Percentiles rank a stretch among this genome's conserved stretches.
Conservation (phyloP, 2,329 filamentous ascomycete genomes). For the Alternaria solani region DNA sequence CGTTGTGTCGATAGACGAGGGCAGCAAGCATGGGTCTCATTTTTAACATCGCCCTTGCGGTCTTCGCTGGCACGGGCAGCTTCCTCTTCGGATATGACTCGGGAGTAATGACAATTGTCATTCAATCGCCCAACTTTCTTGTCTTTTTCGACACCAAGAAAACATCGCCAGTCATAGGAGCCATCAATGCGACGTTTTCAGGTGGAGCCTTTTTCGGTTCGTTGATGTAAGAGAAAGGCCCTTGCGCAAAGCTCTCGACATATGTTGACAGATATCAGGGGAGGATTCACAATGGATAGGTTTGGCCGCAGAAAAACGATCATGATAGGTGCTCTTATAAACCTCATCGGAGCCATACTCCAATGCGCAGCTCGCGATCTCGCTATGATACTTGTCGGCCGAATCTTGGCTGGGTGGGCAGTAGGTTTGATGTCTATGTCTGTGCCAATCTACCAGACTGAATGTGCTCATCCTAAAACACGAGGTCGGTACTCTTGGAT, state of each 20-base stretch:
- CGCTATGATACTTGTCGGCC: constrained; percentile 65
- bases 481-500: constrained; percentile 52
- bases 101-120: constrained; percentile 59
- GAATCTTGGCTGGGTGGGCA: constrained; percentile 66
- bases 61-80: constrained; percentile 56
- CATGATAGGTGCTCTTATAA: constrained; percentile 66
- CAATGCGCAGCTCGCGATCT: constrained; percentile 66
- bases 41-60: constrained; percentile 54
- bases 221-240: constrained; percentile 49
- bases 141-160: constrained; percentile 63
- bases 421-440: constrained; percentile 67
- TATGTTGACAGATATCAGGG: constrained; percentile 37
- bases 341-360: constrained; percentile 65
- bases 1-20: constrained; percentile 1
- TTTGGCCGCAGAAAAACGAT: constrained; percentile 68
- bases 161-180: constrained; percentile 64
- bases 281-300: constrained; percentile 67
- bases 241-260: too few species aligned
- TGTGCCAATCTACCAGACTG: constrained; percentile 70
- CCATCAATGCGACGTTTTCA: constrained; percentile 70
- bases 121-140: constrained; percentile 65
- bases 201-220: constrained; percentile 66
- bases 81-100: constrained; percentile 48
- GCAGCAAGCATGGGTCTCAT: constrained; percentile 49
- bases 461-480: constrained; percentile 66